Conservation (phyloP, 176 grass and related monocot species). For the Lolium rigidum region DNA sequence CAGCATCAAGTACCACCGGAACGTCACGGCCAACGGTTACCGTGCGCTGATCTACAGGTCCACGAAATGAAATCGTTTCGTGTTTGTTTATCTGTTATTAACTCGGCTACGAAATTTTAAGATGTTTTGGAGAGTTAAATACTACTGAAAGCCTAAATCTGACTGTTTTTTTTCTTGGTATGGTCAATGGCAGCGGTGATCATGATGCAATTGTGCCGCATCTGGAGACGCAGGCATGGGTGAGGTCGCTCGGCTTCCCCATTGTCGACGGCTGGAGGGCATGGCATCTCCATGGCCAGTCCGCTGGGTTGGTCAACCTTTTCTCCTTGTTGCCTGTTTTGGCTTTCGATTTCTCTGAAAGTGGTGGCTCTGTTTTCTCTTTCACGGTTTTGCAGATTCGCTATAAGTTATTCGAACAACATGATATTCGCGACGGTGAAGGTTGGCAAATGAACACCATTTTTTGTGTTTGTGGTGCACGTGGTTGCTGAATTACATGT, state of each 20-base stretch:
- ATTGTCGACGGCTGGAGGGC: slow-evolving; percentile 49
- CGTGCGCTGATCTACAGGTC: slow-evolving; percentile 51
- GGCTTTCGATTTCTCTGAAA: neutral
- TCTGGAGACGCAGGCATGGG: slow-evolving; percentile 60
- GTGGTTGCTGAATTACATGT: neutral
- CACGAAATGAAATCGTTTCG: neutral
- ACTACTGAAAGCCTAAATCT: neutral
- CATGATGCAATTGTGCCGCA: slow-evolving; percentile 50
- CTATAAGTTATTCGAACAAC: slow-evolving; percentile 43
- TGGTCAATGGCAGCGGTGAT: slow-evolving; percentile 44
- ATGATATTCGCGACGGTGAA: slow-evolving; percentile 51
- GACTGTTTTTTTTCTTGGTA: no score
- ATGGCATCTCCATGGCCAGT: slow-evolving; percentile 57
- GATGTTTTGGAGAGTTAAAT: no score
- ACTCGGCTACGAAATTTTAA: no score
- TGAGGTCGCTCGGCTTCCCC: slow-evolving; percentile 58
- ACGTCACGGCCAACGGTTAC: slow-evolving; percentile 44
- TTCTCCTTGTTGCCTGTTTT: neutral
- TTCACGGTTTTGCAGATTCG: slow-evolving; percentile 30
- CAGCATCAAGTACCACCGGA: slow-evolving; percentile 48
- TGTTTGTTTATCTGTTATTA: neutral
- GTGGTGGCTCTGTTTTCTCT: neutral
- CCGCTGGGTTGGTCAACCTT: slow-evolving; percentile 36
- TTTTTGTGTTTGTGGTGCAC: neutral
- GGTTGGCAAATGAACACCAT: neutral